Evolutionary conservation across 257 asterid species (phyloP).

Genomic region (Primulina huaijiensis): DNA sequence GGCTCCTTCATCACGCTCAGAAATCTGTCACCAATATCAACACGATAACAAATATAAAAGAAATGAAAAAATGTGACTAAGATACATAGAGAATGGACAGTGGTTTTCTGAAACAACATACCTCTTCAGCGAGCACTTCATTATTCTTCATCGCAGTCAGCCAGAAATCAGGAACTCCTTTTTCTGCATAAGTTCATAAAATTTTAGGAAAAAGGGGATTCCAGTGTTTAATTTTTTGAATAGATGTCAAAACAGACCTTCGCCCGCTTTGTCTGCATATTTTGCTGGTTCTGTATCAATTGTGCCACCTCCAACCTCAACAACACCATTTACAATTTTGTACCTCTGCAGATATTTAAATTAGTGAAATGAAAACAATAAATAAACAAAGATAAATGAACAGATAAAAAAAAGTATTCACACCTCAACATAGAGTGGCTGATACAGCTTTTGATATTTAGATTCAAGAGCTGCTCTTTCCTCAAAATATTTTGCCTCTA

Average conservation of each 20-base stretch:
- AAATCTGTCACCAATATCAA: conserved; percentile 40
- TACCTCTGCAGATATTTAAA: conserved; percentile 47
- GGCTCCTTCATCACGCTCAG: conserved; percentile 77
- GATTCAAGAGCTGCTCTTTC: conserved; percentile 67
- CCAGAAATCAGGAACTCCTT: conserved; percentile 88
- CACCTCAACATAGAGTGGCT: conserved; percentile 57
- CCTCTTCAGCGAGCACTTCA: conserved; percentile 74
- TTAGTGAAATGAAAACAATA: not conserved
- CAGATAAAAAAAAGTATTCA: not conserved
- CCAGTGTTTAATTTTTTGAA: not conserved
- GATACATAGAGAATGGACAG: not conserved
- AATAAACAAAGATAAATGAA: not conserved
- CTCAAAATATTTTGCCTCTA: conserved; percentile 55
- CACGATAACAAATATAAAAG: not conserved
- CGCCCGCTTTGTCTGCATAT: conserved; percentile 41
- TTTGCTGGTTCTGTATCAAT: conserved; percentile 27
- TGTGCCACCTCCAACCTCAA: conserved; percentile 64
- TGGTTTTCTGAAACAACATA: conserved; percentile 21
- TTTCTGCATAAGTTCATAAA: conserved; percentile 34
- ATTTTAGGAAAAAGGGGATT: not conserved
- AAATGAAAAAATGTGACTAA: not conserved
- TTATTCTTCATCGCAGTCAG: conserved; percentile 73
- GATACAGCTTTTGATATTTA: conserved; percentile 61
- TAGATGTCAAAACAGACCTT: conserved; percentile 31
- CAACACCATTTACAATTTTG: conserved; percentile 67